phyloP scores from a whole-genome alignment of 495 filamentous ascomycete genomes.

The Hyaloscypha hepaticicola region DNA sequence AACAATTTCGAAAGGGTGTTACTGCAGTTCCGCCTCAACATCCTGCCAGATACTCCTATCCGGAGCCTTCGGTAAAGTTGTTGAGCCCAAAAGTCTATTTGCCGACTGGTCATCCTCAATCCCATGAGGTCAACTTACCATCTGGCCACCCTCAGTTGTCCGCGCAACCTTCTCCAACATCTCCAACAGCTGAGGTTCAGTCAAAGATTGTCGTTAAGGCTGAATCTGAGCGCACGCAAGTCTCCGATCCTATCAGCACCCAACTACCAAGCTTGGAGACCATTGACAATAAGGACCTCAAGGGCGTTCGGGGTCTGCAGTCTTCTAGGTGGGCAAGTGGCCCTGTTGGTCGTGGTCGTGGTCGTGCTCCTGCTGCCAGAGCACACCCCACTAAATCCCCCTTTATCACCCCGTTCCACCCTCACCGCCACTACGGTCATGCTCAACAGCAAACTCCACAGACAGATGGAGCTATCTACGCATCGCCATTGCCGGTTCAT shows the following conservation, averaged over 20 bases:
- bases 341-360: neutral
- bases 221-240: too few relatives aligned
- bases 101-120: neutral
- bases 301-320: neutral
- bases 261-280: neutral
- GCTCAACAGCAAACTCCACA: neutral
- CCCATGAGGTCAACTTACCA: neutral
- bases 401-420: neutral
- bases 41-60: neutral
- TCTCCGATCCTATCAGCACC: too few relatives aligned
- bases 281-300: slow-evolving; percentile 1
- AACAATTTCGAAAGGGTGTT: neutral
- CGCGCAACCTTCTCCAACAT: neutral
- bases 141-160: neutral
- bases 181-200: neutral
- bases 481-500: neutral
- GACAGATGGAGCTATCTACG: neutral
- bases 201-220: too few relatives aligned
- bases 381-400: too few relatives aligned
- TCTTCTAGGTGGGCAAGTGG: slow-evolving; percentile 12
- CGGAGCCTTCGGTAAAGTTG: neutral
- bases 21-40: neutral
- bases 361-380: too few relatives aligned
- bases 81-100: neutral
- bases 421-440: neutral